Conservation (phyloP, 805 yeast species). For the Sugiyamaella qingdaonensis region DNA sequence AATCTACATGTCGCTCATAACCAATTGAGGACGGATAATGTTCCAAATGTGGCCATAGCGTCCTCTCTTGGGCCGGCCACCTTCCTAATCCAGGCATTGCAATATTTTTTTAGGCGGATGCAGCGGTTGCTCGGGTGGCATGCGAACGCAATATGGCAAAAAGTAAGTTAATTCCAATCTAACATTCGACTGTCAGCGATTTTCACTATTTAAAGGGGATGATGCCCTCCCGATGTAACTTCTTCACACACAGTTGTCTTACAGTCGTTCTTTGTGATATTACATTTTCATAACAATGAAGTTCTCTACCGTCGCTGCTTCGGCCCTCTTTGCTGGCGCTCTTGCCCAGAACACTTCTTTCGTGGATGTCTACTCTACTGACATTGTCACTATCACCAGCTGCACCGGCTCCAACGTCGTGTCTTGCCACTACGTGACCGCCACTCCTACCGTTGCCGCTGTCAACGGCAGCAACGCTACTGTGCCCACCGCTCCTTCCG, state of each 20-base stretch:
- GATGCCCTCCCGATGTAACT: background rate
- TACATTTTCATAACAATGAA: conserved; percentile 16
- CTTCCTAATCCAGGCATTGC: too few species aligned
- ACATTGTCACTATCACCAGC: conserved; percentile 29
- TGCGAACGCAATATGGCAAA: too few species aligned
- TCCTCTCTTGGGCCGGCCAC: too few species aligned
- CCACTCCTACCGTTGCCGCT: conserved; percentile 5
- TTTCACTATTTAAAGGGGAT: background rate
- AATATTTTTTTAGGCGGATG: too few species aligned
- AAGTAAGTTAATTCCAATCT: too few species aligned
- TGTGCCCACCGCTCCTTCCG: conserved; percentile 21
- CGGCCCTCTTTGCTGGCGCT: conserved; percentile 20
- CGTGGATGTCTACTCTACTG: conserved; percentile 14
- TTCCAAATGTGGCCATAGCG: too few species aligned
- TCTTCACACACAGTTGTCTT: conserved; percentile 3
- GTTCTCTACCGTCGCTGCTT: conserved; percentile 21
- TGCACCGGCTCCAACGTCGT: conserved; percentile 27
- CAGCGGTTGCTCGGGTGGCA: too few species aligned
- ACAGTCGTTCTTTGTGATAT: conserved; percentile 7
- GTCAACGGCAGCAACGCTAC: conserved; percentile 22
- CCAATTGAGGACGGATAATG: too few species aligned
- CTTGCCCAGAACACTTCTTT: conserved; percentile 21
- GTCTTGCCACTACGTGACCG: conserved; percentile 21
- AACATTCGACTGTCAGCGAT: too few species aligned
- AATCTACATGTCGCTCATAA: too few species aligned